Conservation (phyloP, 768 basidiomycete species). For the Tulasnella sp. region DNA sequence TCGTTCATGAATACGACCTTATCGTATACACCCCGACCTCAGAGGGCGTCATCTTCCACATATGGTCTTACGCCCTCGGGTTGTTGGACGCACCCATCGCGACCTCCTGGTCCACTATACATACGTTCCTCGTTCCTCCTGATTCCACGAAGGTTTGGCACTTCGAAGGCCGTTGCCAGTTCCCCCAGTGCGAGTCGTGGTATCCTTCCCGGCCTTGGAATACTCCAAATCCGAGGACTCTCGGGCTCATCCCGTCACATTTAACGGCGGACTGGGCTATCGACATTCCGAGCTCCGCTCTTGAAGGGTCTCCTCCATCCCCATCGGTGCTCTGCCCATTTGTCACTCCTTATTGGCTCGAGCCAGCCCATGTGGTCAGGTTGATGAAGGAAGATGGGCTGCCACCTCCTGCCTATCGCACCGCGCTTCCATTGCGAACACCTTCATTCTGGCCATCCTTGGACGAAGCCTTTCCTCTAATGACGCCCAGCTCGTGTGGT, state of each 20-base stretch:
- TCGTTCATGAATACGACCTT: neutral
- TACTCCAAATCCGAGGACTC: neutral
- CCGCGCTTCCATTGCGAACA: neutral
- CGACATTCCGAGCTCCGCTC: neutral
- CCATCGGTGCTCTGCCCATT: neutral
- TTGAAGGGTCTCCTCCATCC: neutral
- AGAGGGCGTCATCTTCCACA: neutral
- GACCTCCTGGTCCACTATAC: neutral
- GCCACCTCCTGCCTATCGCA: neutral
- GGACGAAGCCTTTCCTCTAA: neutral
- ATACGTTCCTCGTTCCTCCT: neutral
- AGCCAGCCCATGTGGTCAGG: neutral
- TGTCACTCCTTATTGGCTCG: neutral
- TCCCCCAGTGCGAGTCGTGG: neutral
- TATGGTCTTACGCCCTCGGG: neutral
- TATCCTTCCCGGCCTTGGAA: neutral
- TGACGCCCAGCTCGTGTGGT: neutral
- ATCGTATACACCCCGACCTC: neutral
- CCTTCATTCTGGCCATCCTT: neutral
- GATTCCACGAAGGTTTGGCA: neutral
- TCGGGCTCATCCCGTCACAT: neutral
- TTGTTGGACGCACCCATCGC: neutral
- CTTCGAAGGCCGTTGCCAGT: neutral
- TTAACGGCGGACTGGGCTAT: neutral
- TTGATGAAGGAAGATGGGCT: neutral